Base-by-base conservation (phyloP, 148 eudicot genomes). In the Suaeda aralocaspica region DNA sequence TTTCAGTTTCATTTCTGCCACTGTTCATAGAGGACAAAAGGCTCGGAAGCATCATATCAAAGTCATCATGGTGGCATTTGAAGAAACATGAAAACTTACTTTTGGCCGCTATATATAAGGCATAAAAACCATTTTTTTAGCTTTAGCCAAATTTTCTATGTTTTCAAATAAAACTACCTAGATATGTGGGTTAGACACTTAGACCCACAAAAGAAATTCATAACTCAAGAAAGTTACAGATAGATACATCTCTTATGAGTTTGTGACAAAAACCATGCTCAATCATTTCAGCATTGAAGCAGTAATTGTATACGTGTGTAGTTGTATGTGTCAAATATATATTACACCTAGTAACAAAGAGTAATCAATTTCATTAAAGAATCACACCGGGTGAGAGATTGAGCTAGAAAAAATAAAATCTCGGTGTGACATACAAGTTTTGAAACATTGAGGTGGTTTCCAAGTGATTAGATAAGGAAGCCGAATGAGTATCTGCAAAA, bases 301-400 rank as follows among this genome's bases (percentile, higher is more conserved):
- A 15, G 6, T 3, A 15, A 26, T 14, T 21, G 50, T 30, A n/a
- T n/a, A n/a, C n/a, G n/a, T n/a, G n/a, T n/a, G n/a, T n/a, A n/a
- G n/a, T n/a, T 63, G 13, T 41, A 63, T n/a, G 66, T 39, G 28
- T 61, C 66, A 61, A 59, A 26, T 24, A 26, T 41, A 33, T 59
- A 42, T 33, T 9, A 9, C 14, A 19, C 42, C 42, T 31, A 18
- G 42, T 12, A 21, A 29, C 19, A 28, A 53, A 52, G 21, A 19
- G 6, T 0, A 52, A 19, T n/a, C 11, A 10, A 19, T 7, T 55
- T 25, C 30, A 0, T 3, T 9, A 55, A 9, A 30, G 29, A 56
- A 56, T 31, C 33, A 28, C 19, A 3, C 33, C 14, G 12, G 34
- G 28, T 13, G 18, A 25, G 33, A 56, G 33, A 25, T 56, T 4